Evolutionary conservation across 2,329 filamentous ascomycete genomes (phyloP).

Genomic region (Ilyonectria robusta): DNA sequence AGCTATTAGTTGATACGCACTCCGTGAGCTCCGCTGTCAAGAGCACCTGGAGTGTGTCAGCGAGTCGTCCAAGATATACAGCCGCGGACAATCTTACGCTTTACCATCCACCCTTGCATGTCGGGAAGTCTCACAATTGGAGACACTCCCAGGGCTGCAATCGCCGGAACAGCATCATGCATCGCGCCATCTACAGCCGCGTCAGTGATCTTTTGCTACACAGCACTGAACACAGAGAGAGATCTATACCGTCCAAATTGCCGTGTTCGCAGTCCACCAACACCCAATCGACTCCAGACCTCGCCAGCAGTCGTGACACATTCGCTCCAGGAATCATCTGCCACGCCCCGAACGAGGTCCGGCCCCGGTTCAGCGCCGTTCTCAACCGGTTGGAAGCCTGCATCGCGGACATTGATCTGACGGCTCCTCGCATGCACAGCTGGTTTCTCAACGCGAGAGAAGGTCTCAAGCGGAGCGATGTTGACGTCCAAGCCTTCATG

Average conservation of each 20-base stretch:
- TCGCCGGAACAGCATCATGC: conserved; percentile 68
- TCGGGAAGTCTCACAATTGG: conserved; percentile 68
- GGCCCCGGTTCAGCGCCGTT: conserved; percentile 63
- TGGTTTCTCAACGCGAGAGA: conserved; percentile 29
- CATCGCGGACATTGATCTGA: conserved; percentile 52
- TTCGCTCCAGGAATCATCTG: conserved; percentile 75
- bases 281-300: conserved; percentile 76
- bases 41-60: conserved; percentile 53
- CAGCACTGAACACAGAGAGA: neutral
- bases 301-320: conserved; percentile 71
- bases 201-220: conserved; percentile 10
- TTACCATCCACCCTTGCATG: conserved; percentile 61
- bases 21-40: conserved; percentile 66
- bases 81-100: conserved; percentile 49
- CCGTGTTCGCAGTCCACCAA: conserved; percentile 71
- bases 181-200: conserved; percentile 59
- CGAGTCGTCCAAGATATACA: neutral
- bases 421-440: conserved; percentile 20
- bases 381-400: conserved; percentile 63
- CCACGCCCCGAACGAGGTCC: conserved; percentile 71
- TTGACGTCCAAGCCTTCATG: conserved; percentile 39
- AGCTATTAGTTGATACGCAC: conserved; percentile 50
- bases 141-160: conserved; percentile 61
- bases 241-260: conserved; percentile 61
- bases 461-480: conserved; percentile 35